Percentiles rank a stretch among this genome's conserved stretches.
Conservation (phyloP, 495 filamentous ascomycete genomes). For the Aspergillus homomorphus region DNA sequence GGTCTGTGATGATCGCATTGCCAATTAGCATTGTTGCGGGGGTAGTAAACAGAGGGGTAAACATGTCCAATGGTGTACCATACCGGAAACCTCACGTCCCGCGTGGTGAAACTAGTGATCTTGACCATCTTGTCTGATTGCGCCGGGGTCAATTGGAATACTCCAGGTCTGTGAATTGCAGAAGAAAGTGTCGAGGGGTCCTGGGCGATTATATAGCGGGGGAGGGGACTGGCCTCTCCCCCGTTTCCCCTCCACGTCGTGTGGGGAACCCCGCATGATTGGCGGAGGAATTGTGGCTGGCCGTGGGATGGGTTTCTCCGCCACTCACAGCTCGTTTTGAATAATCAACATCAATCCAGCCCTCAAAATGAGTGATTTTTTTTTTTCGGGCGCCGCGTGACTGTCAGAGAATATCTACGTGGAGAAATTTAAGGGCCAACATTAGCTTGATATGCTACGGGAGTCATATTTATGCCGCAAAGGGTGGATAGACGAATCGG, state of each 20-base stretch:
- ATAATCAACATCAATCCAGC: conserved; percentile 10
- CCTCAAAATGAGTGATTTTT: neutral
- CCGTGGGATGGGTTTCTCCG: conserved; percentile 27
- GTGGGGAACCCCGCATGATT: conserved; percentile 18
- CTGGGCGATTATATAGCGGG: neutral
- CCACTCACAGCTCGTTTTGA: conserved; percentile 22
- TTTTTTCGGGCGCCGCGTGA: neutral
- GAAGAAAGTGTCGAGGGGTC: neutral
- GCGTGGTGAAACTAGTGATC: conserved; percentile 74
- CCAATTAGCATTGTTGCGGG: neutral
- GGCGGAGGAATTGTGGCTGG: conserved; percentile 26
- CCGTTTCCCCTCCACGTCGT: conserved; percentile 13
- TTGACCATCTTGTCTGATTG: conserved; percentile 56
- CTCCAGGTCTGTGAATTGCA: neutral
- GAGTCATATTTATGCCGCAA: neutral
- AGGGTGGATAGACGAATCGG: neutral
- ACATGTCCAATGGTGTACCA: conserved; percentile 11
- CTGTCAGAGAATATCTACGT: neutral
- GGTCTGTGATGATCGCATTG: conserved; percentile 49
- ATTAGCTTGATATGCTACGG: neutral
- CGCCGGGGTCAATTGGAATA: neutral
- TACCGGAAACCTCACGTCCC: conserved; percentile 88
- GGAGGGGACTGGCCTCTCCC: conserved; percentile 7
- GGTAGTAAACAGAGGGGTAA: neutral
- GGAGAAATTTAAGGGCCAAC: too few species aligned